Percentiles rank a stretch among this genome's conserved stretches.
Evolutionary conservation across 75 land plant species (phyloP).

Genomic region (Cunninghamia lanceolata): DNA sequence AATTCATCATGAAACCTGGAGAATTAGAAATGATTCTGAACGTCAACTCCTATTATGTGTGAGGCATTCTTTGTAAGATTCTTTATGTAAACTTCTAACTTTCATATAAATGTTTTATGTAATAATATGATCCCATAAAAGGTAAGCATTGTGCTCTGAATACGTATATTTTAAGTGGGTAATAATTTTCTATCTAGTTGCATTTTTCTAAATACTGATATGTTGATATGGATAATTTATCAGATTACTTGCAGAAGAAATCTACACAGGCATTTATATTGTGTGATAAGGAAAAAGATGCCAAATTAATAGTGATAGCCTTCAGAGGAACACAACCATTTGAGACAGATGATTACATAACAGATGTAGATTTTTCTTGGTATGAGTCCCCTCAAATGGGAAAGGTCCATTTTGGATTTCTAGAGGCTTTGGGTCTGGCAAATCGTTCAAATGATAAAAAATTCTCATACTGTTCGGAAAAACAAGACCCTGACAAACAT

Average conservation of each 20-base stretch:
- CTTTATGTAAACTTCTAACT: too few species aligned
- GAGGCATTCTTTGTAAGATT: too few species aligned
- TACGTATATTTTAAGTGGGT: not conserved
- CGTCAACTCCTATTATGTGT: too few species aligned
- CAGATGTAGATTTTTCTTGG: constrained; percentile 79
- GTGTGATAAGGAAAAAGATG: constrained; percentile 38
- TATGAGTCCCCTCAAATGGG: constrained; percentile 28
- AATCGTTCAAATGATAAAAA: constrained; percentile 1
- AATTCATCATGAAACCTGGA: too few species aligned
- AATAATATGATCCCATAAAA: too few species aligned
- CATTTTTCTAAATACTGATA: not conserved
- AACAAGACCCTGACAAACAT: not conserved
- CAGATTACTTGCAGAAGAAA: constrained; percentile 37
- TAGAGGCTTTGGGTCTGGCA: constrained; percentile 50
- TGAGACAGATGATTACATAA: constrained; percentile 56
- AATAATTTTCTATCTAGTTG: not conserved
- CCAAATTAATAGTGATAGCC: constrained; percentile 49
- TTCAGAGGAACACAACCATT: constrained; percentile 83
- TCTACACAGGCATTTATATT: constrained; percentile 66
- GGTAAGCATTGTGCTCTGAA: too few species aligned
- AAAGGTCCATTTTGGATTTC: constrained; percentile 51
- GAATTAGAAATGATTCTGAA: too few species aligned
- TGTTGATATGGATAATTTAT: not conserved
- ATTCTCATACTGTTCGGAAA: not conserved
- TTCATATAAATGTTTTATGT: too few species aligned